phyloP scores from a whole-genome alignment of 371 early-diverging fungal genomes.

The Chytridiales sp. region DNA sequence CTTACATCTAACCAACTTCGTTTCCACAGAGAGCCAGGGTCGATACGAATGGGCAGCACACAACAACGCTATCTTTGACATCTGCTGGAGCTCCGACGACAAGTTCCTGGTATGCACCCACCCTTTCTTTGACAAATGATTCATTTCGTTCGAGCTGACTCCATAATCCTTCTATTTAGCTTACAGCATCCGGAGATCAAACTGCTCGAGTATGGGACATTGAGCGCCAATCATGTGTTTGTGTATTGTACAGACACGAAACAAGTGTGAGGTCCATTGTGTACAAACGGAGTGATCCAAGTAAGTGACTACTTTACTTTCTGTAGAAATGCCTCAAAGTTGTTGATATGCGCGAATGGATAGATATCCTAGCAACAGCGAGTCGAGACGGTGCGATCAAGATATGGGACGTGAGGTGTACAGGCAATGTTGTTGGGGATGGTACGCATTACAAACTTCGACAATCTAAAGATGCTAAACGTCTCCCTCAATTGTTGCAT shows the following conservation, averaged over 20 bases:
- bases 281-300: conserved; percentile 52
- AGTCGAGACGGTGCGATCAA: conserved; percentile 63
- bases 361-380: conserved; percentile 61
- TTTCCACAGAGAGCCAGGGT: conserved; percentile 1
- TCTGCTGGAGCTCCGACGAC: conserved; percentile 61
- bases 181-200: conserved; percentile 63
- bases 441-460: conserved; percentile 9
- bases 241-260: conserved; percentile 53
- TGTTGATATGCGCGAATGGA: not conserved
- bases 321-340: not conserved
- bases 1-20: too few relatives aligned
- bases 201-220: conserved; percentile 63
- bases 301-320: conserved; percentile 39
- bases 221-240: conserved; percentile 44
- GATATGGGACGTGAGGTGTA: conserved; percentile 64
- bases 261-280: conserved; percentile 58
- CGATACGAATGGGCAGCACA: conserved; percentile 43
- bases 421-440: conserved; percentile 21
- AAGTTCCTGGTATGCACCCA: conserved; percentile 33
- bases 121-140: too few relatives aligned
- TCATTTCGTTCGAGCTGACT: too few relatives aligned
- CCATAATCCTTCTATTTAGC: too few relatives aligned
- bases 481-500: not conserved
- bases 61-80: conserved; percentile 58
- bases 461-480: not conserved